Conservation (phyloP, 2,329 filamentous ascomycete genomes). For the Ophiostoma quercus region DNA sequence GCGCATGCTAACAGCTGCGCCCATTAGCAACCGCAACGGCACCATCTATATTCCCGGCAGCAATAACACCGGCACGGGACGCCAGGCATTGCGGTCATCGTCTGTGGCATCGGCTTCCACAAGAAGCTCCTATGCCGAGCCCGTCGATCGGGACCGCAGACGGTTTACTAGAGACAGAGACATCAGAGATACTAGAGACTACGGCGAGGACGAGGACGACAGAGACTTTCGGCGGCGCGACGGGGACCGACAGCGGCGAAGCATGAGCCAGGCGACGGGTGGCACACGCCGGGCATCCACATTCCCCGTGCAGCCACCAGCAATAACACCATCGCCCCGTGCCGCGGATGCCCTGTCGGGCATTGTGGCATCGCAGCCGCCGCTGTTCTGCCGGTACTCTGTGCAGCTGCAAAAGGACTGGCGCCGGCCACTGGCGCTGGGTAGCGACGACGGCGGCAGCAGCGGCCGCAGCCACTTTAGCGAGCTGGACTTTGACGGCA, state of each 20-base stretch:
- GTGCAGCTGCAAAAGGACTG: constrained; percentile 32
- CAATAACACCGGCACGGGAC: neutral
- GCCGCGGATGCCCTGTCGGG: neutral
- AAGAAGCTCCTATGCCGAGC: neutral
- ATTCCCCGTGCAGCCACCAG: neutral
- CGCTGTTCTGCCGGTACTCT: constrained; percentile 36
- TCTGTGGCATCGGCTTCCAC: neutral
- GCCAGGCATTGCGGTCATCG: neutral
- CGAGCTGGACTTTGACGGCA: neutral
- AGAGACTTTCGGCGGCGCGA: neutral
- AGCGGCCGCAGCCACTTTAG: neutral
- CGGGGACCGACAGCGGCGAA: neutral
- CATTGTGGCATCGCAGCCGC: constrained; percentile 19
- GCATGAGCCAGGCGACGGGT: neutral
- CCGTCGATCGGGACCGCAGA: neutral
- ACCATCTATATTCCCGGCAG: constrained; percentile 7
- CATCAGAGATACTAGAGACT: neutral
- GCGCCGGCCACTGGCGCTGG: constrained; percentile 26
- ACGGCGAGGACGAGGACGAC: neutral
- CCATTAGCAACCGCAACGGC: constrained; percentile 1
- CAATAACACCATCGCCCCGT: neutral
- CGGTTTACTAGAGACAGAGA: neutral
- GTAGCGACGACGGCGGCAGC: constrained; percentile 23
- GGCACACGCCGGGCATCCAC: neutral
- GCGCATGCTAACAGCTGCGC: constrained; percentile 29